Conservation (phyloP, 768 basidiomycete genomes). For the Russula abietina region DNA sequence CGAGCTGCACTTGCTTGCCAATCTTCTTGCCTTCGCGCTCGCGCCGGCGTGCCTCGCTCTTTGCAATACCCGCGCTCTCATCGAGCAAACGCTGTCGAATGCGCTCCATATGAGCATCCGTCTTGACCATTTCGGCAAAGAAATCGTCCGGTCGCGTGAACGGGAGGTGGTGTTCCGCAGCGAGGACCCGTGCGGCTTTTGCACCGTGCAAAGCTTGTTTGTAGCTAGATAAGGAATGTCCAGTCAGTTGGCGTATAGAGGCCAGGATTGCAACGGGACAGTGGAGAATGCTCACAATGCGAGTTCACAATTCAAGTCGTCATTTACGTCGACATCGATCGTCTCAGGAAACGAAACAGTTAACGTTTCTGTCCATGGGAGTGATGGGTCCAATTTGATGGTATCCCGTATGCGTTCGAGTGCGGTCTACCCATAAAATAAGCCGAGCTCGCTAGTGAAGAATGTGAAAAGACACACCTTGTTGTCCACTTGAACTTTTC, state of each 20-base stretch:
- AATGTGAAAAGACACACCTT: slow-evolving; percentile 41
- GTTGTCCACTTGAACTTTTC: slow-evolving; percentile 82
- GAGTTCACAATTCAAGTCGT: slow-evolving; percentile 91
- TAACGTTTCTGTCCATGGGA: slow-evolving; percentile 84
- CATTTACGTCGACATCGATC: slow-evolving; percentile 70
- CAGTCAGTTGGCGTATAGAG: background rate
- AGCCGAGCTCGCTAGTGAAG: slow-evolving; percentile 3
- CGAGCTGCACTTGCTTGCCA: slow-evolving; percentile 94
- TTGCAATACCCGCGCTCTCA: slow-evolving; percentile 83
- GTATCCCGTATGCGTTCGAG: slow-evolving; percentile 74
- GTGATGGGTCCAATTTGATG: slow-evolving; percentile 64
- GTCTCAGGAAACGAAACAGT: slow-evolving; percentile 63
- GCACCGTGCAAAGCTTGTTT: slow-evolving; percentile 89
- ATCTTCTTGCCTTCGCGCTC: slow-evolving; percentile 97
- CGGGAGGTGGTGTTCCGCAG: slow-evolving; percentile 69
- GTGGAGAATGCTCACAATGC: slow-evolving; percentile 59
- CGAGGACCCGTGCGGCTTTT: slow-evolving; percentile 68
- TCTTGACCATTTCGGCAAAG: slow-evolving; percentile 98
- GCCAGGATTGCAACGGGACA: background rate
- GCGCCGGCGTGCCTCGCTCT: slow-evolving; percentile 83
- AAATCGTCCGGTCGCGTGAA: slow-evolving; percentile 92
- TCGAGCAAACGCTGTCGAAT: slow-evolving; percentile 87
- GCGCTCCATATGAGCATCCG: slow-evolving; percentile 95
- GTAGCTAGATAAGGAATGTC: slow-evolving; percentile 53
- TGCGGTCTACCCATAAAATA: slow-evolving; percentile 46